Percentiles rank a stretch among this genome's conserved stretches.
These are phyloP conservation scores for Cyclotella sp. DNA, from an alignment of 108 stramenopile species.

Conservation along the genomic window DNA sequence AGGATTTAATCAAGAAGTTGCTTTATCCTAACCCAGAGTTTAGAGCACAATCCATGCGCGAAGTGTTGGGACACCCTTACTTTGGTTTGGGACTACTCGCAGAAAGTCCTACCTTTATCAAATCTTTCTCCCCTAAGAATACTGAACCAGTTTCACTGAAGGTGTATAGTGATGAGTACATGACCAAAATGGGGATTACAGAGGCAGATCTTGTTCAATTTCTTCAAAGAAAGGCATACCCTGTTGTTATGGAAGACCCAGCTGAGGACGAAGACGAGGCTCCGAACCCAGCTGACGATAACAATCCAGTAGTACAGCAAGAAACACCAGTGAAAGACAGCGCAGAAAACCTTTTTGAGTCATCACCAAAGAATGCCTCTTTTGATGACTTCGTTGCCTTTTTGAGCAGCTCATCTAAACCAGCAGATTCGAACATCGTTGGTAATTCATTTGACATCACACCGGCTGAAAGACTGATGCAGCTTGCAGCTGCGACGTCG, in stretches of 20 bases:
- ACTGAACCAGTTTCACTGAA: conserved; percentile 28
- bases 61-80: conserved; percentile 82
- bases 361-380: background rate
- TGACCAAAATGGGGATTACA: conserved; percentile 12
- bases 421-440: background rate
- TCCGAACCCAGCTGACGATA: background rate
- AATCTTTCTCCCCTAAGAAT: conserved; percentile 1
- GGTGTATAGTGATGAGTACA: conserved; percentile 22
- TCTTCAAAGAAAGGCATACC: background rate
- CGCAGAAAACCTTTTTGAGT: background rate
- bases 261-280: conserved; percentile 1
- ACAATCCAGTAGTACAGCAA: background rate
- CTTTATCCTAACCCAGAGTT: conserved; percentile 75
- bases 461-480: background rate
- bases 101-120: conserved; percentile 20
- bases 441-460: background rate
- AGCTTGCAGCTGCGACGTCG: background rate
- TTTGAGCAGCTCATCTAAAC: background rate
- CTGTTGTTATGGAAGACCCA: background rate
- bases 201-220: conserved; percentile 9
- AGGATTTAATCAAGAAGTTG: conserved; percentile 69
- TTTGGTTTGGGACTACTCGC: conserved; percentile 52
- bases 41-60: conserved; percentile 73
- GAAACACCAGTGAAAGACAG: background rate
- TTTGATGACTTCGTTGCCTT: conserved; percentile 8